Conservation (phyloP, 441 rosid species). For the Cnidoscolus chayamansa region DNA sequence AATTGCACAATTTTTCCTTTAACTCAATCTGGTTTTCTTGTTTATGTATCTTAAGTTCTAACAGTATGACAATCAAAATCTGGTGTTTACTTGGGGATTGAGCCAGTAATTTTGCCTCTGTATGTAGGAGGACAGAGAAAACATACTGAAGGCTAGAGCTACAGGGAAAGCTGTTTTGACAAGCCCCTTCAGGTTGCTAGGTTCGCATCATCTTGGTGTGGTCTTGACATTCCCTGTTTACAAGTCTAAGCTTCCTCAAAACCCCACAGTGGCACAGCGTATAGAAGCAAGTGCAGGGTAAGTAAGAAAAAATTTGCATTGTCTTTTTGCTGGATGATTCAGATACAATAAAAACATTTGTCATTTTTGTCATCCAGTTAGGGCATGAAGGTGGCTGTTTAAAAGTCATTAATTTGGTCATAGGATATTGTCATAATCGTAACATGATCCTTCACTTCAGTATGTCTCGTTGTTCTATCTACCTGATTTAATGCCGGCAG, state of each 20-base stretch:
- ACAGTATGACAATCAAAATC: slow-evolving; percentile 6
- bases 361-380: background rate
- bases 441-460: background rate
- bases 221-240: slow-evolving; percentile 97
- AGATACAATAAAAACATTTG: background rate
- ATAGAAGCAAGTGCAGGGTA: slow-evolving; percentile 86
- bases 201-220: slow-evolving; percentile 91
- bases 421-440: background rate
- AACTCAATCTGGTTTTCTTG: slow-evolving; percentile 15
- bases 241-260: slow-evolving; percentile 64
- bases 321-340: background rate
- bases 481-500: background rate
- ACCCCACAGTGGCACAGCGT: slow-evolving; percentile 61
- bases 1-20: slow-evolving; percentile 9
- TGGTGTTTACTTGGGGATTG: slow-evolving; percentile 19
- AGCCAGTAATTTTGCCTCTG: slow-evolving; percentile 10
- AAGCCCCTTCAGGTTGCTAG: slow-evolving; percentile 77
- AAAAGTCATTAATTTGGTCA: background rate
- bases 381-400: background rate
- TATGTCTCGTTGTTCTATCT: background rate
- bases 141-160: slow-evolving; percentile 76
- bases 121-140: slow-evolving; percentile 84
- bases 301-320: slow-evolving; percentile 5
- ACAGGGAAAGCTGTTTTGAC: slow-evolving; percentile 95
- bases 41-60: background rate